Evolutionary conservation across 768 basidiomycete species (phyloP), one percentile per base, ranked within the genome.

Genomic region (Phlebiopsis flavidoalba): DNA sequence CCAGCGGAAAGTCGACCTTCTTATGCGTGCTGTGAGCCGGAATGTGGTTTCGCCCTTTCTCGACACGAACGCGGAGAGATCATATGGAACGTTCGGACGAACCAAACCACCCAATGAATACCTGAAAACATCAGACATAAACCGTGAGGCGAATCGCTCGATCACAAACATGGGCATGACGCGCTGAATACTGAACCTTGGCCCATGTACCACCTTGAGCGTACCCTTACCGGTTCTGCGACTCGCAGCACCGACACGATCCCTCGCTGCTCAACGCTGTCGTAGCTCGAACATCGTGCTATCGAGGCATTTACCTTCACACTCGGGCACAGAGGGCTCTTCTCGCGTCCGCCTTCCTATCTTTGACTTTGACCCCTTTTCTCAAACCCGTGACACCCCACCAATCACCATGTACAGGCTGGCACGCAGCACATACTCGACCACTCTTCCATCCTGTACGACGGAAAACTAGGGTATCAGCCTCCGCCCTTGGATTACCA

Each of bases 21-120:
- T 86, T 83, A 33, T 79, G 76, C n/a, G n/a, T n/a, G n/a, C n/a
- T 19, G 79, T 77, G 35, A 93, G 71, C 11, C 71, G 64, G 24
- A 88, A 59, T 21, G 74, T 77, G 1, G 74, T 70, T 53, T 74
- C 66, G 31, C 68, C 61, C 15, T 71, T 60, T 57, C 53, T 48
- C 60, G 57, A 21, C n/a, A n/a, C 55, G 63, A 22, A 64, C 50
- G 75, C 40, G 80, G 76, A 48, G 82, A 79, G 0, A 82, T 76
- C 76, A 93, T 83, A 68, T 94, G 90, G 75, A 94, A 94, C 0
- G 85, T 78, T 0, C 93, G 93, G 61, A 95, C 83, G 68, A 94
- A 80, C 93, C 93, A 94, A 86, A 69, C 93, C 93, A 95, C 35
- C 89, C 87, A 71, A 95, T 83, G 66, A 88, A 84, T 0, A 93